Percentiles rank a stretch among this genome's conserved stretches.
Evolutionary conservation across 345 rosid genomes (phyloP).

Genomic region (Triadica sebifera): DNA sequence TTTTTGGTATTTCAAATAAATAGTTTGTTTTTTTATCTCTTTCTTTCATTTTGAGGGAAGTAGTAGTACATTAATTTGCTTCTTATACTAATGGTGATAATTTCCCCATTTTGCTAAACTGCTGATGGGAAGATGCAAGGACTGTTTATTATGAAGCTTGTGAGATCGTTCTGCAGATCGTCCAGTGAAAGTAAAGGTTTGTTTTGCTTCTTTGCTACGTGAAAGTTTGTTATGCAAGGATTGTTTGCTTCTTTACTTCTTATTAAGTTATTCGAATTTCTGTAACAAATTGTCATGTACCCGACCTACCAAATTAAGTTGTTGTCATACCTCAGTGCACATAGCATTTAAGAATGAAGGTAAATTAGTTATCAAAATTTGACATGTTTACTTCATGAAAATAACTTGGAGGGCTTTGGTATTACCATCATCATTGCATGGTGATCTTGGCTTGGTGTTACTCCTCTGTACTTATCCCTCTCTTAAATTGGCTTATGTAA

Average conservation of each 20-base stretch:
- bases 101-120: conserved; percentile 40
- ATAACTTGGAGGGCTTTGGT: too few relatives aligned
- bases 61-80: not conserved
- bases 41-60: not conserved
- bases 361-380: not conserved
- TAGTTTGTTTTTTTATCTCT: too few relatives aligned
- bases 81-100: too few relatives aligned
- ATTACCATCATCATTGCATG: not conserved
- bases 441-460: not conserved
- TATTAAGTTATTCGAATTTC: not conserved
- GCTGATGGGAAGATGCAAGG: conserved; percentile 78
- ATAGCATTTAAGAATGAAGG: not conserved
- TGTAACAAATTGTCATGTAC: not conserved
- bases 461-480: too few relatives aligned
- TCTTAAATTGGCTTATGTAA: too few relatives aligned
- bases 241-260: too few relatives aligned
- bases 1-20: not conserved
- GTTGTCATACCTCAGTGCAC: not conserved
- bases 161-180: conserved; percentile 80
- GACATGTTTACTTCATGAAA: not conserved
- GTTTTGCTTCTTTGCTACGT: conserved; percentile 23
- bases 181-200: conserved; percentile 52
- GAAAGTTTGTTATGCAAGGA: too few relatives aligned
- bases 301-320: not conserved
- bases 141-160: conserved; percentile 75